These are phyloP conservation scores for Penicillium paneum DNA, from an alignment of 2,329 filamentous ascomycete genomes.

Conservation along the genomic window DNA sequence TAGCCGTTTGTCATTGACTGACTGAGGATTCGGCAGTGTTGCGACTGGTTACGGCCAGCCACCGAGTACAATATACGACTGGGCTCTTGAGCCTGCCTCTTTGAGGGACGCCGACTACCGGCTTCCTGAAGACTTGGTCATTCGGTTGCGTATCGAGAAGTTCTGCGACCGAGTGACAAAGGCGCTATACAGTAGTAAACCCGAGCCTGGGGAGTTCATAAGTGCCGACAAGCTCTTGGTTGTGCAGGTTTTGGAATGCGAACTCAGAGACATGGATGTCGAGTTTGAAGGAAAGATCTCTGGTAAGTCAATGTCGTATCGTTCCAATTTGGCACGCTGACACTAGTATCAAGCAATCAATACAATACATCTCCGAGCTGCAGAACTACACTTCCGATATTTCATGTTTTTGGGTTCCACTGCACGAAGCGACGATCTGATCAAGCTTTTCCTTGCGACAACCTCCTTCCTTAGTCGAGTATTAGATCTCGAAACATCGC, in stretches of 20 bases:
- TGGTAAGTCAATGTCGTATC: conserved; percentile 18
- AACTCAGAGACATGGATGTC: conserved; percentile 51
- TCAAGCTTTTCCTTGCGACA: conserved; percentile 45
- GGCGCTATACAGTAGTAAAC: conserved; percentile 54
- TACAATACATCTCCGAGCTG: conserved; percentile 46
- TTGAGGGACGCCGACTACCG: conserved; percentile 45
- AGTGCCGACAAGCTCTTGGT: conserved; percentile 43
- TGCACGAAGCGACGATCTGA: conserved; percentile 42
- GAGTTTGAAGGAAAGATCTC: conserved; percentile 45
- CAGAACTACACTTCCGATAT: conserved; percentile 45
- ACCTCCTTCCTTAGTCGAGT: conserved; percentile 46
- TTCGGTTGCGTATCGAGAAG: conserved; percentile 54
- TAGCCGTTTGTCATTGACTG: neutral
- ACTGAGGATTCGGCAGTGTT: conserved; percentile 44
- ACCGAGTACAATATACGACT: conserved; percentile 59
- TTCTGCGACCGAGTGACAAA: conserved; percentile 58
- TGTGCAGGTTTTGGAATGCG: conserved; percentile 44
- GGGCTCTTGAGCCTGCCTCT: conserved; percentile 50
- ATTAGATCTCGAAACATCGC: conserved; percentile 43
- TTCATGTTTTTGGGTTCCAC: conserved; percentile 48
- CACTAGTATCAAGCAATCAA: conserved; percentile 37
- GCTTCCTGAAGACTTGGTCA: conserved; percentile 50
- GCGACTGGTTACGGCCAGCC: conserved; percentile 64
- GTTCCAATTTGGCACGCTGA: neutral
- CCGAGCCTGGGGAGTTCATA: conserved; percentile 51